Base-by-base conservation (phyloP, 306 rosid species). In the Vigna mungo region DNA sequence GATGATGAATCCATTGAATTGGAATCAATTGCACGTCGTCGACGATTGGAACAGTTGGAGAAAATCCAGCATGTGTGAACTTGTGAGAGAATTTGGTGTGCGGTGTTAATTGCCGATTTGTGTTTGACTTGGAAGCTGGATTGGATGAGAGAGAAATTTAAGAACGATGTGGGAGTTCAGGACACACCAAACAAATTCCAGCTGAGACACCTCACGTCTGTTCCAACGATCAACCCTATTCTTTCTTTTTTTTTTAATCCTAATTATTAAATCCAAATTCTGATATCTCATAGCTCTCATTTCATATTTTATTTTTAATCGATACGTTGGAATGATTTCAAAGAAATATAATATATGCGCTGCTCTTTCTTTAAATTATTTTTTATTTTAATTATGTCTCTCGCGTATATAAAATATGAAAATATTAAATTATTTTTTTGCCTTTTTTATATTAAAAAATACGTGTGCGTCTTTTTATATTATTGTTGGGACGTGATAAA, bases 1-100 rank as follows among this genome's bases (percentile, higher is more conserved):
- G 34, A 58, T 3, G 74, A 37, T 52, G 74, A 78, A 82, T 76
- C 81, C 82, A 76, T 81, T 59, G 60, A 18, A 53, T 18, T 49
- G 61, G 46, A 69, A 58, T 43, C 4, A 12, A 34, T 30, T 43
- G 11, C 37, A 30, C 9, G 5, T 44, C 5, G 49, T 10, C 7
- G 9, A 44, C 15, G 15, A 44, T 44, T 4, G 68, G 6, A 69
- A 78, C 20, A 20, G 11, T 32, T 16, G 54, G 69, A 73, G 52
- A 7, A 12, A 74, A 80, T 80, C 41, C 74, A 80, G 64, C 49
- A 47, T n/a, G 6, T 7, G 20, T 61, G 58, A 69, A 69, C 59
- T 69, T 78, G 4, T 12, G 43, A 30, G 44, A 71, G 62, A 71
- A 9, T 69, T 6, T 7, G 27, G 17, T 72, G 1, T 78, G 70